Percentiles rank a stretch among this genome's conserved stretches.
Evolutionary conservation across 495 filamentous ascomycete genomes (phyloP).

Genomic region (Trichoderma parareesei): DNA sequence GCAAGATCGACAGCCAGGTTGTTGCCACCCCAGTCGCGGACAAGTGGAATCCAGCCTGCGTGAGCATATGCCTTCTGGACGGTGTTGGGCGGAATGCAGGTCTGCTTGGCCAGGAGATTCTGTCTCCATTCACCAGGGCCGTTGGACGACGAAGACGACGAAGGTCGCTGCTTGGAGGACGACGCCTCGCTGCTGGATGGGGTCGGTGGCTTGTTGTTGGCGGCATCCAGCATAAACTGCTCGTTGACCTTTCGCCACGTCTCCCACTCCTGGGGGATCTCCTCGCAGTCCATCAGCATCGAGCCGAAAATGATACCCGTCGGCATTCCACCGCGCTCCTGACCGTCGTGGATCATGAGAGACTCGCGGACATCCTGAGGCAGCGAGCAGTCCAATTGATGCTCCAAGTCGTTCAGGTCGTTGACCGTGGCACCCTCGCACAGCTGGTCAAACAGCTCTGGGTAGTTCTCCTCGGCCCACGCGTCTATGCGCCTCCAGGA

Average conservation of each 20-base stretch:
- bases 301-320: constrained; percentile 87
- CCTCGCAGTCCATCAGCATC: constrained; percentile 97
- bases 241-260: constrained; percentile 92
- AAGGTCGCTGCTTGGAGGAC: constrained; percentile 32
- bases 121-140: constrained; percentile 67
- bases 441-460: constrained; percentile 87
- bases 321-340: constrained; percentile 85
- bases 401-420: constrained; percentile 94
- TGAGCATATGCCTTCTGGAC: constrained; percentile 93
- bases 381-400: constrained; percentile 89
- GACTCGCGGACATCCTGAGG: constrained; percentile 93
- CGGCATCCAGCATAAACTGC: constrained; percentile 62
- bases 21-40: constrained; percentile 97
- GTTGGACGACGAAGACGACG: constrained; percentile 35
- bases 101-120: constrained; percentile 76
- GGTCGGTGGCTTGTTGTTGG: constrained; percentile 45
- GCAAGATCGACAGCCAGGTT: constrained; percentile 90
- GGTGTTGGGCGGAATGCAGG: constrained; percentile 75
- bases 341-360: constrained; percentile 82
- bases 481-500: constrained; percentile 90
- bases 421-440: constrained; percentile 86
- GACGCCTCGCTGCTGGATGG: constrained; percentile 46
- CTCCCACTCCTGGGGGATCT: constrained; percentile 95
- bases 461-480: constrained; percentile 92
- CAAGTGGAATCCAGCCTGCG: constrained; percentile 91